Base-by-base conservation (phyloP, 345 rosid species). In the Firmiana major region DNA sequence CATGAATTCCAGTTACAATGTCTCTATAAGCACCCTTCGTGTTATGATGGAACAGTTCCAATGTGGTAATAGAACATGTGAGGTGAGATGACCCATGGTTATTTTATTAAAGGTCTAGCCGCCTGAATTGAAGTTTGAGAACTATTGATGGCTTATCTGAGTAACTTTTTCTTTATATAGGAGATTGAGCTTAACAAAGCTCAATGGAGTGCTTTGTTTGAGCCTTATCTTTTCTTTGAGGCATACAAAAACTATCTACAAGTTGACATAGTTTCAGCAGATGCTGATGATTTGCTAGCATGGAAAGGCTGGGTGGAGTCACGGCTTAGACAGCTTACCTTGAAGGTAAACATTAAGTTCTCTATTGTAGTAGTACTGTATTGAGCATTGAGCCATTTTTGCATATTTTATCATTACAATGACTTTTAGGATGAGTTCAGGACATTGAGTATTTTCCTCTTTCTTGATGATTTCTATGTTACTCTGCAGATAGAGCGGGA, bases 261-360 rank as follows among this genome's bases (percentile, higher is more conserved):
- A 82, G 89, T 91, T 77, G 91, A 91, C 75, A 83, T 91, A 70
- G 82, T 85, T 77, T 90, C 93, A 12, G 87, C 78, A 66, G 88
- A 86, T 77, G 81, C 87, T 59, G 89, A 85, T 78, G 93, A 89
- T 79, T 83, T 91, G 70, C 82, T 85, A 71, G 84, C 88, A 63
- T 91, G 94, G 94, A 91, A 85, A 79, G 94, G 94, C 71, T 91
- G 94, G 94, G 94, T 91, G 72, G 92, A 91, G 85, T 91, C 93
- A 12, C 91, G 93, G 82, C 86, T 91, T 79, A 85, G 94, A 58
- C 93, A 85, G 77, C 86, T 91, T 45, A 91, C 90, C n/a, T 83
- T 91, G 82, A 91, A 88, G 90, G 94, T 87, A 57, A 40, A 69
- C 42, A 45, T 22, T 28, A 74, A 42, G 1, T 73, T 63, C 17